Conservation (phyloP, 176 grass and related monocot species). For the Hordeum vulgare region DNA sequence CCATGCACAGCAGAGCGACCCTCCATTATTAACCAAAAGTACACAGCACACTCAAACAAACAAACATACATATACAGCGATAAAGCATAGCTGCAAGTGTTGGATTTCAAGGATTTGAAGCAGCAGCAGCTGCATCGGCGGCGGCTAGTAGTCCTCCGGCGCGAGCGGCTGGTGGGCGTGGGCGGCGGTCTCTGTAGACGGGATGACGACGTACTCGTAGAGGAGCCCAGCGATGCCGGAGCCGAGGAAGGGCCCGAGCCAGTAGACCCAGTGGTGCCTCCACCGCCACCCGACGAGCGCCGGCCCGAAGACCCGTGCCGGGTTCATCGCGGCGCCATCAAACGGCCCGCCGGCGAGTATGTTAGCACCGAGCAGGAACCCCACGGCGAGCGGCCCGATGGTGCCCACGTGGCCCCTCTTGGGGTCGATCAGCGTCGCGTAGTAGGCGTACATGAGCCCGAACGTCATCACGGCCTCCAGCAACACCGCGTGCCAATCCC, state of each 20-base stretch:
- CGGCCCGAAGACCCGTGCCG: constrained; percentile 71
- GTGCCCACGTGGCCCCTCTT: constrained; percentile 66
- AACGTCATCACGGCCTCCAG: constrained; percentile 87
- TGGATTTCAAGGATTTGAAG: background rate
- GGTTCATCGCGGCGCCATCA: constrained; percentile 92
- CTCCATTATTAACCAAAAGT: constrained; percentile 32
- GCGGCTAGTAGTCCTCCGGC: constrained; percentile 75
- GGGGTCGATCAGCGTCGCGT: constrained; percentile 77
- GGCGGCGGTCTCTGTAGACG: constrained; percentile 10
- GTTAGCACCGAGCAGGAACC: constrained; percentile 86
- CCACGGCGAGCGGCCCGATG: constrained; percentile 71
- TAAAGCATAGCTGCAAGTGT: background rate
- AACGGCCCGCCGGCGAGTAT: constrained; percentile 73
- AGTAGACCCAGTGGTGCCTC: constrained; percentile 94
- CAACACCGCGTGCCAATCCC: constrained; percentile 76
- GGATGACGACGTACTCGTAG: constrained; percentile 85
- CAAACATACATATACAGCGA: background rate
- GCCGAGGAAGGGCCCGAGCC: constrained; percentile 76
- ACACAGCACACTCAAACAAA: background rate
- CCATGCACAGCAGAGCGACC: background rate
- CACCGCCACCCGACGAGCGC: constrained; percentile 82
- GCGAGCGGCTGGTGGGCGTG: constrained; percentile 80
- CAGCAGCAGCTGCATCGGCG: background rate
- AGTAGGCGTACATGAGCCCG: constrained; percentile 84
- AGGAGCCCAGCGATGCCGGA: constrained; percentile 53